Evolutionary conservation across 768 basidiomycete species (phyloP), one percentile per base, ranked within the genome.

Genomic region (Pluteus cervinus): DNA sequence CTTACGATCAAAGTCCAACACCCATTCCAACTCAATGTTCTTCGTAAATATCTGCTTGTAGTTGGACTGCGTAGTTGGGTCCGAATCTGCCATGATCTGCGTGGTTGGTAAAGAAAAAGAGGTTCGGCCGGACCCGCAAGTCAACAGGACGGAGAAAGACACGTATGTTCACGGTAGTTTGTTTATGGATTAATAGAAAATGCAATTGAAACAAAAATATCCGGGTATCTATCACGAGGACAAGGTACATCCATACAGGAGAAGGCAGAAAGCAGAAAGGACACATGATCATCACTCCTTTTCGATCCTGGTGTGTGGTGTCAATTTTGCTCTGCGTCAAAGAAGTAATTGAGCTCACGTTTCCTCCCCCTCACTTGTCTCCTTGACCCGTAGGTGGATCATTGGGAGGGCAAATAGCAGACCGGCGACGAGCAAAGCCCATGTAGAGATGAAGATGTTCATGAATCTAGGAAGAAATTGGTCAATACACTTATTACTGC

Each of bases 11-110:
- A 90, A 96, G 60, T 96, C 80, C 45, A 96, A 61, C 0, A 49
- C 61, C 91, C 90, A 94, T 46, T 85, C 71, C 35, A 96, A 75
- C 15, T 72, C 60, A 11, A 91, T 61, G 53, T 88, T 77, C 24
- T 74, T 68, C 1, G 85, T 79, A 3, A 65, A 57, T 46, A 92
- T 70, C 32, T 81, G 62, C 4, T 62, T 56, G 57, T 86, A 89
- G 63, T 96, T 96, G 16, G 88, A 74, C 51, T 90, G 84, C 0
- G 84, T 82, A 0, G 86, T 78, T 14, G 79, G 81, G 52, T 88
- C 84, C 22, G 44, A 20, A n/a, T n/a, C n/a, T n/a, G n/a, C n/a
- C n/a, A n/a, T n/a, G n/a, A 28, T 28, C 14, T 28, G 26, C 9
- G 26, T 9, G 9, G 26, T 28, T 28, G 9, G 9, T 14, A 9